These are phyloP conservation scores for Trametes punicea DNA, from an alignment of 768 basidiomycete genomes.

Conservation along the genomic window DNA sequence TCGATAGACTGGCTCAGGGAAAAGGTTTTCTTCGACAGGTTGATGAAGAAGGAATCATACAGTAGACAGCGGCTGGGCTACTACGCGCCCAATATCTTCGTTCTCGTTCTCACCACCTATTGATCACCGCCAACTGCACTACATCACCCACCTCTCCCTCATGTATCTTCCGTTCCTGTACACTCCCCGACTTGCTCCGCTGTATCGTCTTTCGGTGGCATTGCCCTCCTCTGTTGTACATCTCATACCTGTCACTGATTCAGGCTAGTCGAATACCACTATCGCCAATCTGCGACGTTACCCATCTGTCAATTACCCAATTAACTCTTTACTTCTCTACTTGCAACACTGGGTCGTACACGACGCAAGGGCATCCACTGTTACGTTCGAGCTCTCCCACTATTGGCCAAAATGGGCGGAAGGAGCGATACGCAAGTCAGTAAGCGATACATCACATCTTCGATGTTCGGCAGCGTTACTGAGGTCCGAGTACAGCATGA, in stretches of 20 bases:
- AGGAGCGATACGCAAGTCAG: too few species aligned
- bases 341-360: too few species aligned
- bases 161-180: not conserved
- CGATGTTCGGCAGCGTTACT: too few species aligned
- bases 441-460: too few species aligned
- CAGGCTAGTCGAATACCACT: not conserved
- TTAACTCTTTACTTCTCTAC: too few species aligned
- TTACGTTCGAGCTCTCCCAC: too few species aligned
- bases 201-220: not conserved
- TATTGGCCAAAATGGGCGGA: too few species aligned
- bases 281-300: not conserved
- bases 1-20: conserved; percentile 82
- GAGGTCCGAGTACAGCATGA: too few species aligned
- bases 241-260: not conserved
- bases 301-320: not conserved
- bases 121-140: not conserved
- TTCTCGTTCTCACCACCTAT: conserved; percentile 39
- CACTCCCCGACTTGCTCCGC: not conserved
- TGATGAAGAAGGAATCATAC: conserved; percentile 61
- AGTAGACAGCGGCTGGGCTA: conserved; percentile 62
- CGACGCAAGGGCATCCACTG: too few species aligned
- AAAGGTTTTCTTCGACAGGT: conserved; percentile 62
- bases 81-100: conserved; percentile 74
- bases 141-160: not conserved
- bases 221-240: not conserved